phyloP scores from a whole-genome alignment of 2,329 filamentous ascomycete species.

The Aspergillus felis region DNA sequence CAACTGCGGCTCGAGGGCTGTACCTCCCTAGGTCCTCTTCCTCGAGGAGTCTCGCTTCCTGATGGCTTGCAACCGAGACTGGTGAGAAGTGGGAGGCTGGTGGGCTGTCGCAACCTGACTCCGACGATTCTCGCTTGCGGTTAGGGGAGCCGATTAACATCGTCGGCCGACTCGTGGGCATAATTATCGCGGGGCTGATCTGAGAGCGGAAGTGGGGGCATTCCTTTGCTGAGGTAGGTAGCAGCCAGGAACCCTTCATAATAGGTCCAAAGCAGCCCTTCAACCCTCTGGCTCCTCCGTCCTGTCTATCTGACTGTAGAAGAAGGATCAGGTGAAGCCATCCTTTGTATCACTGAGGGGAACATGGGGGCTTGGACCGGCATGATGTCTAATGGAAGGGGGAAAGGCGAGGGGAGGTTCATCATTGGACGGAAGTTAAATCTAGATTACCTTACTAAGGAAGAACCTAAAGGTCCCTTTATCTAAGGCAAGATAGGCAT shows the following conservation, averaged over 20 bases:
- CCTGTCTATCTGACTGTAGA: conserved; percentile 6
- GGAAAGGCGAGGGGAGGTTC: background rate
- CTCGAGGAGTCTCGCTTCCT: conserved; percentile 28
- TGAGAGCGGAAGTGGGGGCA: conserved; percentile 20
- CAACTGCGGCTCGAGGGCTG: conserved; percentile 39
- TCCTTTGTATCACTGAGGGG: conserved; percentile 7
- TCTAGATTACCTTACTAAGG: background rate
- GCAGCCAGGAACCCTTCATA: conserved; percentile 1
- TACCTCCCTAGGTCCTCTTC: conserved; percentile 30
- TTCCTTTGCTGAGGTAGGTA: conserved; percentile 12
- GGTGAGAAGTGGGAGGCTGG: conserved; percentile 33
- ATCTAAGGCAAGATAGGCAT: background rate
- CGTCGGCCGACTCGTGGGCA: conserved; percentile 22
- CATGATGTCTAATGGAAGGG: conserved; percentile 1
- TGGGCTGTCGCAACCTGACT: conserved; percentile 25
- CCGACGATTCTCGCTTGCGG: conserved; percentile 33
- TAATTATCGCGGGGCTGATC: conserved; percentile 30
- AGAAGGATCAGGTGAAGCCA: conserved; percentile 5
- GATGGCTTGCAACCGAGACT: conserved; percentile 26
- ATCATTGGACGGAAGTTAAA: background rate
- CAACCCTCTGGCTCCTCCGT: background rate
- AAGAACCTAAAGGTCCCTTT: background rate
- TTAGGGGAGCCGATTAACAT: conserved; percentile 28
- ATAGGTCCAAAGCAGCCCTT: background rate
- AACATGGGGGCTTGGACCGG: conserved; percentile 10